Conservation (phyloP, 176 grass and related monocot genomes). For the Carex pumila region DNA sequence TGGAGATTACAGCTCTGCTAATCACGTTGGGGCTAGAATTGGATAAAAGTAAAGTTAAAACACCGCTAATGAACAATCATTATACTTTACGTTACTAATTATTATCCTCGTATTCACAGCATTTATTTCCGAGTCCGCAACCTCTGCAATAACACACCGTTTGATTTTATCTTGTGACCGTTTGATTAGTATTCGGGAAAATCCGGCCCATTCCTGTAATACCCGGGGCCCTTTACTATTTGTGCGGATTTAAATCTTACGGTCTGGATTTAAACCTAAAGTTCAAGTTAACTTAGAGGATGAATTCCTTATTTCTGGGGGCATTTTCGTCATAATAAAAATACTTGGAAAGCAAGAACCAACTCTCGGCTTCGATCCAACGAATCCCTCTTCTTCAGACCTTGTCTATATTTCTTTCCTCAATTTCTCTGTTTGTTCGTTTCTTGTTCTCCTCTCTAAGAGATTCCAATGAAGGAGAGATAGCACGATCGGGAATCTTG, state of each 20-base stretch:
- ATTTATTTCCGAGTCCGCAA: not conserved
- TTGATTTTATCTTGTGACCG: no score
- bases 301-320: not conserved
- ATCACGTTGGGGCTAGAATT: not conserved
- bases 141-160: no score
- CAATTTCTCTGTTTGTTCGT: not conserved
- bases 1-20: not conserved
- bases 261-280: no score
- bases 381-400: not conserved
- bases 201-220: no score
- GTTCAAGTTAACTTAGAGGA: no score
- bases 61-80: not conserved
- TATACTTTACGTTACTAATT: not conserved
- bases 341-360: not conserved
- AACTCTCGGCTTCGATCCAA: constrained; percentile 9
- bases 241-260: no score
- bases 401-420: not conserved
- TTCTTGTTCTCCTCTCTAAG: not conserved
- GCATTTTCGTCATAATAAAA: not conserved
- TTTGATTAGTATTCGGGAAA: no score
- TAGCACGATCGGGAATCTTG: not conserved
- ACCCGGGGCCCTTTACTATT: no score
- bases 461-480: not conserved
- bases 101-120: not conserved
- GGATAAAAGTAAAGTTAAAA: no score